These are phyloP conservation scores for Pisolithus sp. DNA, from an alignment of 768 basidiomycete genomes.

Conservation along the genomic window DNA sequence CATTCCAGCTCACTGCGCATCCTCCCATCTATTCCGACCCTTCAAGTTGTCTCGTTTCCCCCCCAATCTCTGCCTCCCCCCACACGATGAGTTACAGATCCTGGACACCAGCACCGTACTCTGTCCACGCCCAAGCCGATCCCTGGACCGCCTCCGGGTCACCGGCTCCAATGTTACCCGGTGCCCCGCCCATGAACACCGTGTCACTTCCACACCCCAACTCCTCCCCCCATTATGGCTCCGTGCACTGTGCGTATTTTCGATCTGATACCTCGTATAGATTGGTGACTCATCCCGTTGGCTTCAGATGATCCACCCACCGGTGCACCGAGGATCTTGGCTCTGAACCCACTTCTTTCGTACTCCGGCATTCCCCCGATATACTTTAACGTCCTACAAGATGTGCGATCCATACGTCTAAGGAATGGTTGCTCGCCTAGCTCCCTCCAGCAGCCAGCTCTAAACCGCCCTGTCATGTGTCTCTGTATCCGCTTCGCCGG, in stretches of 20 bases:
- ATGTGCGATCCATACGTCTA: constrained; percentile 19
- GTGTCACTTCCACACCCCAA: constrained; percentile 29
- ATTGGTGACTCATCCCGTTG: constrained; percentile 1
- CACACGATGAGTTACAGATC: constrained; percentile 18
- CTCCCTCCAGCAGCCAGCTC: constrained; percentile 16
- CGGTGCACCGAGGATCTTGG: constrained; percentile 12
- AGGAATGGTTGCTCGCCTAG: constrained; percentile 10
- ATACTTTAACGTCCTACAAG: constrained; percentile 21
- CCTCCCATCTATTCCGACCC: constrained; percentile 1
- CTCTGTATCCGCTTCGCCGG: constrained; percentile 16
- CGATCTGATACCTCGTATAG: background rate
- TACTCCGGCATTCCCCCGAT: constrained; percentile 12
- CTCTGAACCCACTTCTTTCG: constrained; percentile 22
- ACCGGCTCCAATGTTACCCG: constrained; percentile 15
- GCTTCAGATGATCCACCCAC: constrained; percentile 10
- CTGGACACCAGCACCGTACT: constrained; percentile 14
- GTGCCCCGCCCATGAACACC: constrained; percentile 20
- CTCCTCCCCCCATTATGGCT: constrained; percentile 12
- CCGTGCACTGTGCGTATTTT: constrained; percentile 17
- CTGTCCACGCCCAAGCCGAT: constrained; percentile 1
- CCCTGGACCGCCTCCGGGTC: constrained; percentile 11
- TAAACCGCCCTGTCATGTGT: constrained; percentile 13
- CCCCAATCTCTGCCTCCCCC: background rate
- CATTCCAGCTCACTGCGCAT: constrained; percentile 10
- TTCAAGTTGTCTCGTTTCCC: background rate